Percentiles rank a stretch among this genome's conserved stretches.
These are phyloP conservation scores for Alternaria consortialis DNA, from an alignment of 2,329 filamentous ascomycete species.

Conservation along the genomic window DNA sequence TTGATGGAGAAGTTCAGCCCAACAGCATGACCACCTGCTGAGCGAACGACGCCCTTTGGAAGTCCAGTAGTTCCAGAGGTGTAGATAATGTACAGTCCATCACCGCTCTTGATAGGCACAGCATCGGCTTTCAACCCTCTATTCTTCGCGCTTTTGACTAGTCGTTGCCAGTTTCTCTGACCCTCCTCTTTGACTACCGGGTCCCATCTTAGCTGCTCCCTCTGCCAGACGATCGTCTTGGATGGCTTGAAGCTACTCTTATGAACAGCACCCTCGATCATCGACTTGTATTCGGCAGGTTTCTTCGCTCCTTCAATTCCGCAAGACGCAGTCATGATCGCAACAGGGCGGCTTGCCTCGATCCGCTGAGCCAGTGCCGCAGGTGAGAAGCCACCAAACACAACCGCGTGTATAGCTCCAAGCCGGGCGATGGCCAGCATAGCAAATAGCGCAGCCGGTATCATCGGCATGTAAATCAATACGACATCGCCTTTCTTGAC, in stretches of 20 bases:
- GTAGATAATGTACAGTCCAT: conserved; percentile 90
- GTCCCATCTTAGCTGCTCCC: conserved; percentile 78
- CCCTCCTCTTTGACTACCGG: conserved; percentile 71
- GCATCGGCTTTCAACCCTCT: conserved; percentile 74
- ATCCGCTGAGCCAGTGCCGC: conserved; percentile 86
- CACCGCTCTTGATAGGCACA: conserved; percentile 79
- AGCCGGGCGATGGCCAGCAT: conserved; percentile 83
- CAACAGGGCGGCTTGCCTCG: conserved; percentile 78
- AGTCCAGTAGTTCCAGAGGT: conserved; percentile 83
- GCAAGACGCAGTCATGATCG: conserved; percentile 87
- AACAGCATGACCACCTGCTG: conserved; percentile 87
- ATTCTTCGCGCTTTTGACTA: conserved; percentile 74
- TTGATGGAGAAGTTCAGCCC: conserved; percentile 82
- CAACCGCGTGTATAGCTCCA: conserved; percentile 88
- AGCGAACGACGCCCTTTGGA: conserved; percentile 83
- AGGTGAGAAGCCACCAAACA: conserved; percentile 91
- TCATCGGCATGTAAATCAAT: conserved; percentile 97
- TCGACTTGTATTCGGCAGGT: conserved; percentile 75
- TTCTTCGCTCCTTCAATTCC: conserved; percentile 89
- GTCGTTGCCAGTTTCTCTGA: conserved; percentile 80
- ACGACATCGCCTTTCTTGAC: conserved; percentile 86
- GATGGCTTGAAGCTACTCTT: conserved; percentile 75
- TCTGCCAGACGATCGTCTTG: conserved; percentile 83
- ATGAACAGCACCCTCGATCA: conserved; percentile 77
- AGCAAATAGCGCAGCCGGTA: conserved; percentile 85